Percentiles rank a stretch among this genome's conserved stretches.
Conservation (phyloP, 2,329 filamentous ascomycete species). For the Corinectria fuckeliana region DNA sequence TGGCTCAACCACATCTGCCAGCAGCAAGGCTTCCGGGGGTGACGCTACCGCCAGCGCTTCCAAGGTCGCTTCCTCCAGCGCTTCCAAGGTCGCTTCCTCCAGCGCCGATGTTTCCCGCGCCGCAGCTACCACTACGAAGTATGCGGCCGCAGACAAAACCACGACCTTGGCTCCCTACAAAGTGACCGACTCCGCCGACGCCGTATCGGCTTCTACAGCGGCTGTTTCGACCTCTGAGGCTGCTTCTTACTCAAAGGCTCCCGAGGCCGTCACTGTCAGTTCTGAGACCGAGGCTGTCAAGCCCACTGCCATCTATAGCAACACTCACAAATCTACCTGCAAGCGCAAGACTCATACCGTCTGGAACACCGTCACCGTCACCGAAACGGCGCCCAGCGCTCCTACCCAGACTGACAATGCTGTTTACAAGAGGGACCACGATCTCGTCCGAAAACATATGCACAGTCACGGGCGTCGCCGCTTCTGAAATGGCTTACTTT, state of each 20-base stretch:
- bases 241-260: slow-evolving; percentile 17
- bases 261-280: not conserved
- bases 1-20: slow-evolving; percentile 1
- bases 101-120: not conserved
- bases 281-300: slow-evolving; percentile 33
- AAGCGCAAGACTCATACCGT: slow-evolving; percentile 46
- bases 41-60: not conserved
- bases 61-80: not conserved
- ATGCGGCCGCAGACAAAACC: slow-evolving; percentile 16
- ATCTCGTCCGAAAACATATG: slow-evolving; percentile 43
- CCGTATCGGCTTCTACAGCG: slow-evolving; percentile 10
- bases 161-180: slow-evolving; percentile 19
- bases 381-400: slow-evolving; percentile 33
- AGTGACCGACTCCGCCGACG: slow-evolving; percentile 1
- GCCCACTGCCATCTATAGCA: slow-evolving; percentile 25
- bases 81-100: slow-evolving; percentile 7
- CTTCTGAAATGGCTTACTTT: slow-evolving; percentile 26
- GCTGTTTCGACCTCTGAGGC: slow-evolving; percentile 18
- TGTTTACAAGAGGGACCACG: slow-evolving; percentile 34
- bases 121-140: slow-evolving; percentile 22
- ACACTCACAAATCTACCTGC: slow-evolving; percentile 32
- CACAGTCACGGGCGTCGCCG: slow-evolving; percentile 46
- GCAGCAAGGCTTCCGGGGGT: slow-evolving; percentile 4
- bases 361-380: slow-evolving; percentile 56
- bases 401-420: slow-evolving; percentile 22